A percentile compares a stretch with the other conserved stretches of the same genome.
phyloP scores from a whole-genome alignment of 441 rosid species.

The Corymbia citriodora region DNA sequence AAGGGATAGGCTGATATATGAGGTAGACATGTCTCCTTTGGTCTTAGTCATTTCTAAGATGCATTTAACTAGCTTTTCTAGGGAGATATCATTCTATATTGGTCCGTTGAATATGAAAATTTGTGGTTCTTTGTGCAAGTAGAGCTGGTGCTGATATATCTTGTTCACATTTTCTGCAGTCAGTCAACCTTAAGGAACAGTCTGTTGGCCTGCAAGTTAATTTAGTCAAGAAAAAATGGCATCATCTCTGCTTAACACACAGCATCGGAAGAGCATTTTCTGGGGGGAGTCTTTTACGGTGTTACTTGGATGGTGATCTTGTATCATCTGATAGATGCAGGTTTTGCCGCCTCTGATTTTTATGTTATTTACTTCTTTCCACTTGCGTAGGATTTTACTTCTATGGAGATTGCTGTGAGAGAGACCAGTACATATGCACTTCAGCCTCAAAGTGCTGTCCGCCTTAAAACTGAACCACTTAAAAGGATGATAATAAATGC shows the following conservation, averaged over 20 bases:
- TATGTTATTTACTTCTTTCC: not conserved
- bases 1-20: slow-evolving; percentile 69
- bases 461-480: not conserved
- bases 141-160: not conserved
- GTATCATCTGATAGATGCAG: slow-evolving; percentile 99
- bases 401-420: not conserved
- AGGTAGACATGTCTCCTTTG: slow-evolving; percentile 37
- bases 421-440: not conserved
- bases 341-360: slow-evolving; percentile 23
- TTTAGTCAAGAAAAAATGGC: slow-evolving; percentile 84
- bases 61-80: not conserved
- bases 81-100: not conserved
- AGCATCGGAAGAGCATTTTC: slow-evolving; percentile 96
- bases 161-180: slow-evolving; percentile 44
- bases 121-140: not conserved
- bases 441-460: not conserved
- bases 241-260: slow-evolving; percentile 91
- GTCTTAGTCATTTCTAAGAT: not conserved
- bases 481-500: not conserved
- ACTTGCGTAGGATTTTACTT: not conserved
- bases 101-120: not conserved
- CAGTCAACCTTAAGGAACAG: slow-evolving; percentile 77
- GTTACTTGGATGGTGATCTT: slow-evolving; percentile 85
- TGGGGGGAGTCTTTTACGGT: slow-evolving; percentile 89
- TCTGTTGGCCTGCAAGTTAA: slow-evolving; percentile 58